Conservation (phyloP, 345 rosid species). For the Heritiera fomes region DNA sequence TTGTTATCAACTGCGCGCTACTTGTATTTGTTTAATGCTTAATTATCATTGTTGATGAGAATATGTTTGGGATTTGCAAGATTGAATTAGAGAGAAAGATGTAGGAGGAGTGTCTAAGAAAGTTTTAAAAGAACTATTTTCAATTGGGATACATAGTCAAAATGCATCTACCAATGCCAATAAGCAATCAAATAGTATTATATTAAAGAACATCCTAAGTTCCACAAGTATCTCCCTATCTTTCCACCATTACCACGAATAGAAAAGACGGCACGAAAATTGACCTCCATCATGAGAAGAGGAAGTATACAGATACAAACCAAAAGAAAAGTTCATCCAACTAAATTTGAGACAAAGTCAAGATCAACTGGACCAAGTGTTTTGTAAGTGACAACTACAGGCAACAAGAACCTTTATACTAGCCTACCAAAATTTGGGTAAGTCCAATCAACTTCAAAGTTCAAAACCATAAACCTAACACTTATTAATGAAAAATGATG, state of each 20-base stretch:
- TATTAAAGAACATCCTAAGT: neutral
- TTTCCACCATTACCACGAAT: neutral
- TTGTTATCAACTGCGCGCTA: too few relatives aligned
- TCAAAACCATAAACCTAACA: neutral
- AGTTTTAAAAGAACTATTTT: neutral
- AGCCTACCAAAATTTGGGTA: neutral
- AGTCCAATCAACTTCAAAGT: neutral
- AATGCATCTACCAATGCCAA: slow-evolving; percentile 8
- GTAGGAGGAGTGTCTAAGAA: neutral
- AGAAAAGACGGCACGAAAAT: neutral
- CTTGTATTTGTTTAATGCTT: too few relatives aligned
- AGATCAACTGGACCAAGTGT: neutral
- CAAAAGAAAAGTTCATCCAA: slow-evolving; percentile 6
- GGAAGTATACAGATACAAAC: neutral
- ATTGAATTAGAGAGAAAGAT: too few relatives aligned
- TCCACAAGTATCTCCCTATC: neutral
- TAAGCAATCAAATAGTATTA: neutral
- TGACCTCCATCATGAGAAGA: neutral
- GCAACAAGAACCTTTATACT: neutral
- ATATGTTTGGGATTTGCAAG: too few relatives aligned
- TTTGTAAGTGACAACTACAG: neutral
- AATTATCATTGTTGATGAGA: too few relatives aligned
- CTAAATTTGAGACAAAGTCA: neutral
- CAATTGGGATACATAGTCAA: neutral
- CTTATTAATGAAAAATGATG: neutral